A percentile compares a stretch with the other conserved stretches of the same genome.
Evolutionary conservation across 139 green algal genomes (phyloP).

Genomic region (Tetratostichococcus sp.): DNA sequence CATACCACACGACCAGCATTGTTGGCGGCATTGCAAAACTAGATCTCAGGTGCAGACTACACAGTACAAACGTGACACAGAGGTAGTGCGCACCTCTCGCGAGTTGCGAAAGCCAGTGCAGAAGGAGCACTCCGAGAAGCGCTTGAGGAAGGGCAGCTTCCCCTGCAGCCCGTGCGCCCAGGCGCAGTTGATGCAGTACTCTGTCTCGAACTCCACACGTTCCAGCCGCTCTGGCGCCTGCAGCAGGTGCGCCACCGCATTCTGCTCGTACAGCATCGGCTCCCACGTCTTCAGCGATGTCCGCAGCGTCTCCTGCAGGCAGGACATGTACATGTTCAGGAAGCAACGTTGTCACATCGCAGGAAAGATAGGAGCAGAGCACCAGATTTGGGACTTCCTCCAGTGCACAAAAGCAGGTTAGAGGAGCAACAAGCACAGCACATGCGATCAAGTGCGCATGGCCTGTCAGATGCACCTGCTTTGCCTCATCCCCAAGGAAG

Average conservation of each 20-base stretch:
- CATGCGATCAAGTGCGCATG: background rate
- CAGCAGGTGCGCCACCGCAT: constrained; percentile 9
- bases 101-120: background rate
- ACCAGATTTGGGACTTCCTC: too few species aligned
- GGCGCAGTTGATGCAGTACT: constrained; percentile 11
- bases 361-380: too few species aligned
- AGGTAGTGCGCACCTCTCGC: background rate
- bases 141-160: background rate
- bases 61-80: background rate
- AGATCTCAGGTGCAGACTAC: background rate
- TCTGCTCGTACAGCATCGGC: constrained; percentile 10
- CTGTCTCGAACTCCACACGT: constrained; percentile 2
- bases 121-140: constrained; percentile 1
- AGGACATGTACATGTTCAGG: too few species aligned
- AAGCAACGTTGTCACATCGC: too few species aligned
- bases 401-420: too few species aligned
- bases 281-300: constrained; percentile 1
- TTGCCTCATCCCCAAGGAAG: background rate
- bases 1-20: too few species aligned
- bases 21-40: too few species aligned
- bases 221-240: background rate
- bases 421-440: too few species aligned
- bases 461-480: constrained; percentile 5
- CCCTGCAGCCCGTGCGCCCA: background rate
- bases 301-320: constrained; percentile 1